Conservation (phyloP, 2,329 filamentous ascomycete genomes). For the Diplodia sapinea region DNA sequence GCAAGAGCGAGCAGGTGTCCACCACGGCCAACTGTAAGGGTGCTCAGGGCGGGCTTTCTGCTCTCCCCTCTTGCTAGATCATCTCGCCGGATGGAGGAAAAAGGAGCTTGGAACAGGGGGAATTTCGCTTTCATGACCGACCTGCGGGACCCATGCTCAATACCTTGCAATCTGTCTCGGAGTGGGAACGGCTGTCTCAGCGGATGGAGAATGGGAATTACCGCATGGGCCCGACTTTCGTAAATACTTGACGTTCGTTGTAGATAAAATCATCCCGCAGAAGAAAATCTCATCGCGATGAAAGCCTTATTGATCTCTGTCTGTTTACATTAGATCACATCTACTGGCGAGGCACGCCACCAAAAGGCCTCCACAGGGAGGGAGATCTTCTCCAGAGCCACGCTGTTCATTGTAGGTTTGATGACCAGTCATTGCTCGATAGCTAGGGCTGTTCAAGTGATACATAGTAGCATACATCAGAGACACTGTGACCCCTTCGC, state of each 20-base stretch:
- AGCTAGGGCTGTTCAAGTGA: background rate
- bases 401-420: background rate
- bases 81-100: background rate
- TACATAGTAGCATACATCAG: background rate
- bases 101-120: background rate
- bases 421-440: too few species aligned
- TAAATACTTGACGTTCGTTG: constrained; percentile 6
- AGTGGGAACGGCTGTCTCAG: constrained; percentile 11
- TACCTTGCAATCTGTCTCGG: background rate
- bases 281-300: background rate
- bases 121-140: background rate
- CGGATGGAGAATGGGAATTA: background rate
- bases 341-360: background rate
- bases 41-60: constrained; percentile 33
- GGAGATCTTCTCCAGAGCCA: background rate
- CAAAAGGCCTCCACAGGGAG: background rate
- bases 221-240: background rate
- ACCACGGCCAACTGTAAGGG: constrained; percentile 28
- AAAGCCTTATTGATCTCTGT: background rate
- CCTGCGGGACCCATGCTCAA: background rate
- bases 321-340: background rate
- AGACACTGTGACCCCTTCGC: background rate
- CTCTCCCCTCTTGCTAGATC: constrained; percentile 35
- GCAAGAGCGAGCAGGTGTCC: constrained; percentile 5
- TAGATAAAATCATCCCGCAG: constrained; percentile 9